These are phyloP conservation scores for Russula foetens DNA, from an alignment of 768 basidiomycete species.

Conservation along the genomic window DNA sequence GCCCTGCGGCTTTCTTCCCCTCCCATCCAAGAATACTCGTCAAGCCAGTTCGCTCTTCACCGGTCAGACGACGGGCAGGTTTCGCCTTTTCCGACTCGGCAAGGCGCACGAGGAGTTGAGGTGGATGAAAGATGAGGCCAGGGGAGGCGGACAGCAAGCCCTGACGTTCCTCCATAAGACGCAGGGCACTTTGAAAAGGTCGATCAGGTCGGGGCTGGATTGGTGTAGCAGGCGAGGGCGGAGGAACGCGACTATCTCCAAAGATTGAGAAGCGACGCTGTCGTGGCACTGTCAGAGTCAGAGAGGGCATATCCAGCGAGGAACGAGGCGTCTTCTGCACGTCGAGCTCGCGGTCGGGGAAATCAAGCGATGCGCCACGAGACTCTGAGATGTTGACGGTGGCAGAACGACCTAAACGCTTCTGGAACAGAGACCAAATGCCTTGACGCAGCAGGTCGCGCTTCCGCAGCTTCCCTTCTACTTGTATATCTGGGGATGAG, in stretches of 20 bases:
- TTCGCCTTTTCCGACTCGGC: constrained; percentile 41
- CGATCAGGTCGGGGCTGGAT: constrained; percentile 14
- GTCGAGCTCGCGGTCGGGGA: constrained; percentile 21
- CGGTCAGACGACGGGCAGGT: constrained; percentile 35
- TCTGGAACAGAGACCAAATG: constrained; percentile 32
- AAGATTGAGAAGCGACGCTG: constrained; percentile 19
- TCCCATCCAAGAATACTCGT: constrained; percentile 56
- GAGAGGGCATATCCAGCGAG: constrained; percentile 26
- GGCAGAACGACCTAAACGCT: constrained; percentile 29
- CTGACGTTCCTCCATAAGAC: constrained; percentile 33
- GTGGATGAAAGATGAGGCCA: constrained; percentile 40
- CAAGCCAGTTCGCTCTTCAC: constrained; percentile 50
- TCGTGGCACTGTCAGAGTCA: constrained; percentile 13
- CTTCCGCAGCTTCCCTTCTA: constrained; percentile 13
- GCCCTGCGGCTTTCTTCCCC: constrained; percentile 30
- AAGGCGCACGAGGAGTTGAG: constrained; percentile 41
- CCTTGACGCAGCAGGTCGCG: constrained; percentile 22
- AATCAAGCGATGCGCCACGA: constrained; percentile 37
- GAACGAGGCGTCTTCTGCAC: constrained; percentile 16
- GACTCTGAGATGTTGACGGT: constrained; percentile 22
- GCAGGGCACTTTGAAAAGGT: constrained; percentile 35
- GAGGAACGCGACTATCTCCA: constrained; percentile 4
- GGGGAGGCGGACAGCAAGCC: constrained; percentile 46
- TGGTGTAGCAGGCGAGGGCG: background rate
- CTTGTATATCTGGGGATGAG: constrained; percentile 17